These are phyloP conservation scores for Ophiosphaerella narmari DNA, from an alignment of 2,329 filamentous ascomycete species.

Conservation along the genomic window DNA sequence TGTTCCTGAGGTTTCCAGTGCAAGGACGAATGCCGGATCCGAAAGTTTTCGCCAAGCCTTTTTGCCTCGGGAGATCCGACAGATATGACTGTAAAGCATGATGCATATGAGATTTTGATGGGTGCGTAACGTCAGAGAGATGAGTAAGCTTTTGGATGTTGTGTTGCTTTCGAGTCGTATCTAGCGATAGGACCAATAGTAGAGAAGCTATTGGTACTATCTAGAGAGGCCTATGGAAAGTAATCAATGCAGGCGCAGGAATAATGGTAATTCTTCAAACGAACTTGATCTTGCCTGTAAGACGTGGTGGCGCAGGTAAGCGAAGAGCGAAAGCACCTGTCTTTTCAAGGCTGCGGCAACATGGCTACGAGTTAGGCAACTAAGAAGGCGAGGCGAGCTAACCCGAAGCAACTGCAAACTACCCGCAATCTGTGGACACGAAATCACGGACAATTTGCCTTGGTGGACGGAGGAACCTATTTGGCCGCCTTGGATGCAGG, in stretches of 20 bases:
- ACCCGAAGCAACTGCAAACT: background rate
- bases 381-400: background rate
- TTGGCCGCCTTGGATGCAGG: too few species aligned
- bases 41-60: conserved; percentile 19
- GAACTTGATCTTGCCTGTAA: conserved; percentile 18
- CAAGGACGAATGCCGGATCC: conserved; percentile 14
- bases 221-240: conserved; percentile 10
- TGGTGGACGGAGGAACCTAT: background rate
- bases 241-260: conserved; percentile 18
- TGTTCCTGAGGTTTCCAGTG: too few species aligned
- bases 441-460: too few species aligned
- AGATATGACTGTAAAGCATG: conserved; percentile 13
- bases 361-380: conserved; percentile 7
- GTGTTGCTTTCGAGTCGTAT: background rate
- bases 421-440: too few species aligned
- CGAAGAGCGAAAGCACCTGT: conserved; percentile 13
- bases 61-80: conserved; percentile 13
- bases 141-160: conserved; percentile 1
- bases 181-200: too few species aligned
- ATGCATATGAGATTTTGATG: conserved; percentile 14
- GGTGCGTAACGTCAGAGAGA: conserved; percentile 13
- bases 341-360: conserved; percentile 6
- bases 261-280: conserved; percentile 20
- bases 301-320: conserved; percentile 16
- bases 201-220: too few species aligned